Evolutionary conservation across 2,329 filamentous ascomycete genomes (phyloP), one percentile per base, ranked within the genome.

Genomic region (Talaromyces sp.): DNA sequence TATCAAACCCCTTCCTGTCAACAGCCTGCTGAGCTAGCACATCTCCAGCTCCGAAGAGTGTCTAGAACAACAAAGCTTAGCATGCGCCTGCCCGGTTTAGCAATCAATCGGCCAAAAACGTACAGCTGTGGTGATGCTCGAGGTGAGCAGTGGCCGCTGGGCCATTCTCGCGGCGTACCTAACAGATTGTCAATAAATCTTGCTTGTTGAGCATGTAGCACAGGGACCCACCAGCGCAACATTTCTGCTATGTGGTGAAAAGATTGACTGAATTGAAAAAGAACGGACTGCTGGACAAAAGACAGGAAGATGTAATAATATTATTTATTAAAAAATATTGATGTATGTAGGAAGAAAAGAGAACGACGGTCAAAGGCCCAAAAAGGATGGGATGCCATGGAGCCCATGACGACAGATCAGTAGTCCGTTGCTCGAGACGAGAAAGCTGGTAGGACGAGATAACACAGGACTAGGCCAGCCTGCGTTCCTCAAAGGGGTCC

Each of bases 31-130:
- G 94, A 37, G 94, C 91, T 64, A 95, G 86, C 61, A 88, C 81
- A 77, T 99, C 94, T 67, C 94, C 94, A 13, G 91, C 89, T 59
- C 89, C 92, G 73, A 97, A 99, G 63, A 99, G 86, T 60, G 97
- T 73, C 83, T 86, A 63, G 41, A 48, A 43, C 45, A 60, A n/a
- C 57, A 39, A 31, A 36, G 1, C 13, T 50, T 19, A 56, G 54
- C 22, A 39, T 33, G 31, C 35, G 51, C 53, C 31, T 33, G 4
- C 17, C 25, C 11, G 5, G 6, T 3, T 1, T 35, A 25, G 25
- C 45, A 37, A 25, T 17, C 8, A 60, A 52, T 25, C 10, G 46
- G 17, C 43, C 8, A 3, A 11, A n/a, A 13, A 65, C 74, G 51
- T 73, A 85, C 83, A 51, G 90, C 89, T 39, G 93, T 97, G 58